These are phyloP conservation scores for Drosera spatulata DNA, from an alignment of 179 eudicot species.

Conservation along the genomic window DNA sequence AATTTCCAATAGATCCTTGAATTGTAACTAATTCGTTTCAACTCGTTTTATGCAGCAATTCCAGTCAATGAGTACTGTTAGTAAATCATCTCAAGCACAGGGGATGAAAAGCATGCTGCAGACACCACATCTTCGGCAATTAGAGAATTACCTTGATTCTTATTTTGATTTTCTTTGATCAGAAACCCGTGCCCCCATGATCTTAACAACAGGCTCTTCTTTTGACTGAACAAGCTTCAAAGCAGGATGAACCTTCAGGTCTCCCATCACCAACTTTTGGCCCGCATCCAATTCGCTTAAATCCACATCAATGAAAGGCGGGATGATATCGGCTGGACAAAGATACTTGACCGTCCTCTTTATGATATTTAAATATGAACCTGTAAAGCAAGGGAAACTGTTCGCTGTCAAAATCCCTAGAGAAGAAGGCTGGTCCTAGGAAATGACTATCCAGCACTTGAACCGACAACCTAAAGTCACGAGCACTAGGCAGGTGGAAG, in stretches of 20 bases:
- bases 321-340: conserved; percentile 83
- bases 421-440: not conserved
- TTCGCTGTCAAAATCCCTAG: not conserved
- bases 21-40: too few relatives aligned
- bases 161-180: conserved; percentile 51
- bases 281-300: conserved; percentile 79
- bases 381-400: conserved; percentile 20
- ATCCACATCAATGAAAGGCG: conserved; percentile 83
- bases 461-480: too few relatives aligned
- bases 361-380: conserved; percentile 68
- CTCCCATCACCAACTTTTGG: conserved; percentile 54
- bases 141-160: too few relatives aligned
- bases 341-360: conserved; percentile 67
- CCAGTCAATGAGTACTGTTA: too few relatives aligned
- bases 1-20: too few relatives aligned
- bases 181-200: conserved; percentile 65
- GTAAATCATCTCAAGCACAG: too few relatives aligned
- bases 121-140: too few relatives aligned
- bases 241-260: conserved; percentile 83
- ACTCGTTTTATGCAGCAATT: too few relatives aligned
- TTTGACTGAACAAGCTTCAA: conserved; percentile 47
- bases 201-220: conserved; percentile 56
- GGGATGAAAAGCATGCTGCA: too few relatives aligned
- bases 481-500: too few relatives aligned
- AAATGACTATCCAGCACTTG: too few relatives aligned